These are phyloP conservation scores for Alternaria arborescens DNA, from an alignment of 2,329 filamentous ascomycete species.

Conservation along the genomic window DNA sequence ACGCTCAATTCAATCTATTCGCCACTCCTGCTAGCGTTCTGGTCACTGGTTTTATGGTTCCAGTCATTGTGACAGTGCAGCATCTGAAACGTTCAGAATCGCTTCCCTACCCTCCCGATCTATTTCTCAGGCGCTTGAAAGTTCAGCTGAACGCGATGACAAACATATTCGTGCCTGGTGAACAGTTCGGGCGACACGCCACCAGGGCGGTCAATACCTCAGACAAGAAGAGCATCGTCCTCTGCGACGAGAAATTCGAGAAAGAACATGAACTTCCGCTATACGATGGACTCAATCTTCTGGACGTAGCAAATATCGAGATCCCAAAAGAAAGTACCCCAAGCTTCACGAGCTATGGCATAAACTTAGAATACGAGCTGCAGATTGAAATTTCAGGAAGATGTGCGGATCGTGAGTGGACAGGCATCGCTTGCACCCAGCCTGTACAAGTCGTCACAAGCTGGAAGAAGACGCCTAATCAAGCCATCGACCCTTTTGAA, in stretches of 20 bases:
- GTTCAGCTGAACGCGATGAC: conserved; percentile 29
- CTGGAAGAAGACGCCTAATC: conserved; percentile 7
- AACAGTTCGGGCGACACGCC: conserved; percentile 9
- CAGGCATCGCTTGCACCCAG: conserved; percentile 22
- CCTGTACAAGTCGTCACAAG: conserved; percentile 30
- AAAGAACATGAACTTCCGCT: conserved; percentile 24
- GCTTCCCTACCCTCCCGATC: conserved; percentile 28
- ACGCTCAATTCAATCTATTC: conserved; percentile 33
- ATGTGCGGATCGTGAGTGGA: conserved; percentile 38
- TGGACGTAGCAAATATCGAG: conserved; percentile 16
- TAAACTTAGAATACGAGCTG: conserved; percentile 32
- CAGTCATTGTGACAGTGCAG: conserved; percentile 28
- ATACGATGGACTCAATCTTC: conserved; percentile 25
- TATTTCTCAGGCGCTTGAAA: conserved; percentile 35
- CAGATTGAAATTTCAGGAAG: conserved; percentile 38
- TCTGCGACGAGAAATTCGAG: conserved; percentile 31
- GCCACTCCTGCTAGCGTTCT: conserved; percentile 33
- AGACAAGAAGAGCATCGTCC: conserved; percentile 15
- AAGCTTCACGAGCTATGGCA: conserved; percentile 40
- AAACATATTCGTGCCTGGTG: conserved; percentile 26
- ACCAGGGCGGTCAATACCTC: conserved; percentile 13
- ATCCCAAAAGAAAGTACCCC: conserved; percentile 23
- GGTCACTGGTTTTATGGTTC: conserved; percentile 25
- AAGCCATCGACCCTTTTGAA: neutral
- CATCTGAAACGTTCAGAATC: conserved; percentile 40